Evolutionary conservation across 192 early-diverging fungal species (phyloP).

Genomic region (Coemansia sp.): DNA sequence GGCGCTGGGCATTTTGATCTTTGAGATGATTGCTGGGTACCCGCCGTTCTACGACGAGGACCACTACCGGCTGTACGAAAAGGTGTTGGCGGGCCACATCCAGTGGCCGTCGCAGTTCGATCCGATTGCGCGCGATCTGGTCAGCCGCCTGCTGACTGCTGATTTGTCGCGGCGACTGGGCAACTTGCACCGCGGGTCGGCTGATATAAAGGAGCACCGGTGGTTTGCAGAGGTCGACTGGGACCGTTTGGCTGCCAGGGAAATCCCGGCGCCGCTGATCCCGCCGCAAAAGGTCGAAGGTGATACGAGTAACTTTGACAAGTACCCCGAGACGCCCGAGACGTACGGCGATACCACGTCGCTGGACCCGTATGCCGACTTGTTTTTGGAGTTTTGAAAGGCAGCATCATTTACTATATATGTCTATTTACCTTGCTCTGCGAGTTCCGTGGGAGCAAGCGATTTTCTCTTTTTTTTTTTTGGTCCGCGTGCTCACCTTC

Average conservation of each 20-base stretch:
- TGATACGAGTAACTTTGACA: conserved; percentile 93
- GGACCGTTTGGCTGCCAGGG: conserved; percentile 66
- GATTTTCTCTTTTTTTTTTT: conserved; percentile 1
- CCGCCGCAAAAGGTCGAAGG: conserved; percentile 79
- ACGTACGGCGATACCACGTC: conserved; percentile 73
- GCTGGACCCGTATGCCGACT: conserved; percentile 68
- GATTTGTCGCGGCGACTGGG: conserved; percentile 86
- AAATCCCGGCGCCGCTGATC: conserved; percentile 82
- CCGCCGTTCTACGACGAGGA: conserved; percentile 96
- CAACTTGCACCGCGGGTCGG: conserved; percentile 77
- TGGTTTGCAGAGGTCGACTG: conserved; percentile 97
- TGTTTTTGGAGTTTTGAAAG: conserved; percentile 75
- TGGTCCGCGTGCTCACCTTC: background rate
- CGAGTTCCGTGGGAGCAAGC: background rate
- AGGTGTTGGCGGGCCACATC: conserved; percentile 81
- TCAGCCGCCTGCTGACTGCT: conserved; percentile 73
- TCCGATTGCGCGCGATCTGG: conserved; percentile 74
- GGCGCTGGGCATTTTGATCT: conserved; percentile 89
- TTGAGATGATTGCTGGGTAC: conserved; percentile 84
- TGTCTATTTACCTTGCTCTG: background rate
- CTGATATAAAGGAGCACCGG: conserved; percentile 90
- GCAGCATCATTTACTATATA: background rate
- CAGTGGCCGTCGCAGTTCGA: conserved; percentile 87
- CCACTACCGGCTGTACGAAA: conserved; percentile 89
- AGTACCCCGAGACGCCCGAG: conserved; percentile 88